phyloP scores from a whole-genome alignment of 2,329 filamentous ascomycete species.

The Sporothrix variecibatus region DNA sequence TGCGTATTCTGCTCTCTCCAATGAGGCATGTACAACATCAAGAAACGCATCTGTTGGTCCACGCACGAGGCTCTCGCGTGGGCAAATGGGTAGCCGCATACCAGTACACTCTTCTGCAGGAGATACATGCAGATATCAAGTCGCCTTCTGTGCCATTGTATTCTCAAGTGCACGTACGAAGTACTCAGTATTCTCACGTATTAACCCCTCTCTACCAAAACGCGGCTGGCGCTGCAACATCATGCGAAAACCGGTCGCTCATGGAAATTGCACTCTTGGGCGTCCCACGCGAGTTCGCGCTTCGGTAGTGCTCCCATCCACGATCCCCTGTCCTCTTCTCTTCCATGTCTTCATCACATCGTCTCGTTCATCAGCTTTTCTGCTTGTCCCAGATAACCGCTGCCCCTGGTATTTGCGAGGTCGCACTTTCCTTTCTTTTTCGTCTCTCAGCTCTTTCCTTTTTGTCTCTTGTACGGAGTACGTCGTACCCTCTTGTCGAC shows the following conservation, averaged over 20 bases:
- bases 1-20: not conserved
- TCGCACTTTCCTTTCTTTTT: not conserved
- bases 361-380: not conserved
- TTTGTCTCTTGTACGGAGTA: not conserved
- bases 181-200: not conserved
- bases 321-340: not conserved
- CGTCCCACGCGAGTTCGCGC: not conserved
- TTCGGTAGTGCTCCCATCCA: slow-evolving; percentile 6
- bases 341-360: not conserved
- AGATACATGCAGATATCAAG: not conserved
- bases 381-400: not conserved
- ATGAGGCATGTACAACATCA: not conserved
- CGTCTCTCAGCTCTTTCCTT: not conserved
- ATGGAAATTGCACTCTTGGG: slow-evolving; percentile 18
- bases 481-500: not conserved
- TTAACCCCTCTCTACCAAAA: not conserved
- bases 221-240: slow-evolving; percentile 24
- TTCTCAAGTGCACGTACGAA: no score
- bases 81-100: slow-evolving; percentile 9
- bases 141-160: not conserved
- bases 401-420: not conserved
- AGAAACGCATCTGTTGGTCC: not conserved
- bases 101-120: not conserved
- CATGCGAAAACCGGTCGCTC: slow-evolving; percentile 6
- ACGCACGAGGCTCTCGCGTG: slow-evolving; percentile 16